These are phyloP conservation scores for Daldinia caldariorum DNA, from an alignment of 495 filamentous ascomycete genomes.

Conservation along the genomic window DNA sequence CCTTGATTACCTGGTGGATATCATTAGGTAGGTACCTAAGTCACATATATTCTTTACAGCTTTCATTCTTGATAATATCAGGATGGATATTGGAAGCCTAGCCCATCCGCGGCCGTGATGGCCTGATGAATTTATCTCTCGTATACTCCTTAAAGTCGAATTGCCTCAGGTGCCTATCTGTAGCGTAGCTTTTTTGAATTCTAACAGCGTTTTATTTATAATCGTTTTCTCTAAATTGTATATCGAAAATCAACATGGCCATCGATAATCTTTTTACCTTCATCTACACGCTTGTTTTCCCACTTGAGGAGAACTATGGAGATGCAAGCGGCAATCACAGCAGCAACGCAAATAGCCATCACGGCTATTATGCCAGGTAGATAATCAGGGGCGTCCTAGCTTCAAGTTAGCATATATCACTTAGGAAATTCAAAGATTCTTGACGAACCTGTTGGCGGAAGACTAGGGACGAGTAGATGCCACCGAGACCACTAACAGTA, in stretches of 20 bases:
- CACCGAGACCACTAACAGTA: constrained; percentile 62
- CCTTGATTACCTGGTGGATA: too few relatives aligned
- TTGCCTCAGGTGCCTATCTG: background rate
- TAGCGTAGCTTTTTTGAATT: background rate
- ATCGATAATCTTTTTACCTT: constrained; percentile 48
- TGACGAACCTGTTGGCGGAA: constrained; percentile 58
- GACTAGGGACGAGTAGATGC: constrained; percentile 65
- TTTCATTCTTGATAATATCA: too few relatives aligned
- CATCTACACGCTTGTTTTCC: constrained; percentile 46
- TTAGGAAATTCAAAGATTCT: background rate
- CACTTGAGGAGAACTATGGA: constrained; percentile 43
- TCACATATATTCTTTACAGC: too few relatives aligned
- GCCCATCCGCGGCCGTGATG: too few relatives aligned
- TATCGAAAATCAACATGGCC: constrained; percentile 47
- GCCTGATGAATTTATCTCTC: background rate
- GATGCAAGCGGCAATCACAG: constrained; percentile 33
- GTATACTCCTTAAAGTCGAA: background rate
- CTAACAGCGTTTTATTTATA: background rate
- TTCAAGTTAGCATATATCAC: background rate
- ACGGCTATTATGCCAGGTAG: constrained; percentile 60
- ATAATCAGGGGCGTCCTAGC: constrained; percentile 64
- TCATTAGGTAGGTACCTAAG: too few relatives aligned
- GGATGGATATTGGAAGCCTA: too few relatives aligned
- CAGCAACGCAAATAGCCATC: constrained; percentile 38
- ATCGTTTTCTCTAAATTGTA: constrained; percentile 38